Base-by-base conservation (phyloP, 345 rosid species). In the Ricinus communis region DNA sequence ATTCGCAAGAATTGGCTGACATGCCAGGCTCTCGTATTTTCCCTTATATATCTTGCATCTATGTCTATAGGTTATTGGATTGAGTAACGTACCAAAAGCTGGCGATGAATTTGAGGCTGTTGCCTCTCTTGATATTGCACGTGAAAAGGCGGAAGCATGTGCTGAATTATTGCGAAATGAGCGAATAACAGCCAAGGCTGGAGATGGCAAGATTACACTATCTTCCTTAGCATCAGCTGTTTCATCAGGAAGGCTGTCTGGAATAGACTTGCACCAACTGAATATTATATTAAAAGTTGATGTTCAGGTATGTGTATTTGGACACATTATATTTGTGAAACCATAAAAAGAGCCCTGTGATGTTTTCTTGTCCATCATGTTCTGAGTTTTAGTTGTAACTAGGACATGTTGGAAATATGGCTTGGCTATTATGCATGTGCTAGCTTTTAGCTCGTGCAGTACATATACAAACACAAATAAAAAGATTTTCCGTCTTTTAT, bases 41-140 rank as follows among this genome's bases (percentile, higher is more conserved):
- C 15, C 21, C 36, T 30, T 77, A 61, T 72, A 62, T 69, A 73
- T 64, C 8, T 57, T 52, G 56, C 69, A 38, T 43, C 24, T 47
- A 65, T 72, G 14, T 73, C 25, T 76, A 64, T 87, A 95, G 99
- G 96, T 95, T 67, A 87, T 87, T 77, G 99, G 99, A 70, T 83
- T 92, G 82, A 87, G 84, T 76, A 84, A 82, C 62, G 99, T 95
- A 65, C 91, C 96, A 16, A 69, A 78, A 68, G 99, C 99, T 68
- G 99, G 97, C 69, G 97, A 95, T 76, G 99, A 85, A 69, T 95
- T 95, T 78, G 96, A 92, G 85, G 93, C 90, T 46, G 88, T 87
- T 76, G 81, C 74, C 45, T 88, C 93, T 68, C 92, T 95, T 69
- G 96, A 95, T 81, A 70, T 83, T 72, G 99, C 99, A 25, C 96